phyloP scores from a whole-genome alignment of 2,329 filamentous ascomycete genomes.

The Aspergillus viridinutans region DNA sequence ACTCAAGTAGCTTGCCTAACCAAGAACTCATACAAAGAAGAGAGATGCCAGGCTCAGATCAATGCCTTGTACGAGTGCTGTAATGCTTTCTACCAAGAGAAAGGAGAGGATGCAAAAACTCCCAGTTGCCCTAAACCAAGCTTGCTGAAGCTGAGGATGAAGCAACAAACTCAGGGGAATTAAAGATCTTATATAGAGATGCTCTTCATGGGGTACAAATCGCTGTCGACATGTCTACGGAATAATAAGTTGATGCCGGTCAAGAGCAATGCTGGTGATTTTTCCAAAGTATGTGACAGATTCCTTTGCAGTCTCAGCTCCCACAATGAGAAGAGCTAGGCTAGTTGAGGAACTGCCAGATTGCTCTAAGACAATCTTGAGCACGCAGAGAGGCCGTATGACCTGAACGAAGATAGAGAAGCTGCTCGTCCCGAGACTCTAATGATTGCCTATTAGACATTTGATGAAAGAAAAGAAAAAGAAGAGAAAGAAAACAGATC shows the following conservation, averaged over 20 bases:
- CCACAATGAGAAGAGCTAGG: slow-evolving; percentile 55
- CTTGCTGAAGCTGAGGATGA: slow-evolving; percentile 77
- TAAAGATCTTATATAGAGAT: slow-evolving; percentile 5
- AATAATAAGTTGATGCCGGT: not conserved
- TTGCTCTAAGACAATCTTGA: slow-evolving; percentile 93
- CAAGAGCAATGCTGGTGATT: not conserved
- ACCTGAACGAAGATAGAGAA: slow-evolving; percentile 89
- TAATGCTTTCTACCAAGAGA: slow-evolving; percentile 75
- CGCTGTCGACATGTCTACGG: slow-evolving; percentile 3
- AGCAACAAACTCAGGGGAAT: slow-evolving; percentile 58
- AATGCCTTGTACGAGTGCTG: slow-evolving; percentile 93
- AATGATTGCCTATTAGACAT: slow-evolving; percentile 80
- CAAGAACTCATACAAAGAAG: slow-evolving; percentile 80
- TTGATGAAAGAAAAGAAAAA: slow-evolving; percentile 48
- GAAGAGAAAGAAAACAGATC: slow-evolving; percentile 36
- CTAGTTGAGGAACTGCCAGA: slow-evolving; percentile 68
- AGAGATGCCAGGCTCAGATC: slow-evolving; percentile 71
- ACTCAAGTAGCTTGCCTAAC: slow-evolving; percentile 66
- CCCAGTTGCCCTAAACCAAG: slow-evolving; percentile 81
- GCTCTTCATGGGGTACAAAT: not conserved
- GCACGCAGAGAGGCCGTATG: slow-evolving; percentile 83
- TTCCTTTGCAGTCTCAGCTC: slow-evolving; percentile 49
- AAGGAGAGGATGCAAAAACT: slow-evolving; percentile 71
- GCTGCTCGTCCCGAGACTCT: slow-evolving; percentile 95
- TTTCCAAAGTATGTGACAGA: slow-evolving; percentile 36